Base-by-base conservation (phyloP, 1,284 basidiomycete genomes). In the Trametes hirsuta region DNA sequence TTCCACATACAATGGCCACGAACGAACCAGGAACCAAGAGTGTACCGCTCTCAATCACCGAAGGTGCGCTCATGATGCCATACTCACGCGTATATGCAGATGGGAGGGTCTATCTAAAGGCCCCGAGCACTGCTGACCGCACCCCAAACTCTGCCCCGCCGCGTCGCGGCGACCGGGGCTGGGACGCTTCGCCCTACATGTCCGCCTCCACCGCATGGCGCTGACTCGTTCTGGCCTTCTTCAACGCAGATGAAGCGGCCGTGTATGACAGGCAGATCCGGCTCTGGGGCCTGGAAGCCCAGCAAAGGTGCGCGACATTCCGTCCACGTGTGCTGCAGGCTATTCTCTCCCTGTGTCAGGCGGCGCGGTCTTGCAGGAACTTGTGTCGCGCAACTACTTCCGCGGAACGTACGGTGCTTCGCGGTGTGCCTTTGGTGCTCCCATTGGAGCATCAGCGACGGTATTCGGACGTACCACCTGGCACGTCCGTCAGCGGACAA, bases 251-350 rank as follows among this genome's bases (percentile, higher is more conserved):
- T 75, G 91, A 94, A 72, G 93, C 90, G 15, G 90, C 90, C 5
- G 77, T 98, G 34, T 98, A 99, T 74, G 97, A 98, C 76, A 89
- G 97, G 41, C 97, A 98, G 77, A 98, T 99, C 79, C 87, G 97
- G 30, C 79, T 98, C 62, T 99, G 97, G 97, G 97, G 97, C 46
- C 84, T 98, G 34, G 97, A 98, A 74, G 97, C 97, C 30, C 97
- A 99, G 75, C 95, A 97, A 76, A 84, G 89, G 95, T 94, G 64
- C 68, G 30, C 30, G 30, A 30, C 30, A 30, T 30, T 30, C 30
- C 30, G 48, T 45, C 47, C 63, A 56, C 56, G 49, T 58, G 63
- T 42, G 52, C 49, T 25, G 24, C 25, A 45, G 30, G 49, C 56
- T 58, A 58, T 58, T 58, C 56, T 58, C 50, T 47, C 18, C 49